phyloP scores from a whole-genome alignment of 2,329 filamentous ascomycete species.

The Rutstroemia sp. region DNA sequence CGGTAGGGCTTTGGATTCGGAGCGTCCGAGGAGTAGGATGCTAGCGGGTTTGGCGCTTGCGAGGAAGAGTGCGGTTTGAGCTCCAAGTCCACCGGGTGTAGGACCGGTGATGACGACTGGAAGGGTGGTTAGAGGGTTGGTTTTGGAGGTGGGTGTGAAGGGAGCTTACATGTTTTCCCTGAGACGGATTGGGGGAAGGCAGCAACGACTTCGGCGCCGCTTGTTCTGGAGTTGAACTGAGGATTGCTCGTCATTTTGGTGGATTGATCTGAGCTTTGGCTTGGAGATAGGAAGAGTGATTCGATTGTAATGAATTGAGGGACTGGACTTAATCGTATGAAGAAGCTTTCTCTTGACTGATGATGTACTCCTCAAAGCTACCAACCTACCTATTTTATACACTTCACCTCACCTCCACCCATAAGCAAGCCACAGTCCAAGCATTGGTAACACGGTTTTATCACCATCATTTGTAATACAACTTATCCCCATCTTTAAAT shows the following conservation, averaged over 20 bases:
- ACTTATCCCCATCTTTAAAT: neutral
- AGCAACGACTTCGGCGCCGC: conserved; percentile 12
- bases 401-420: neutral
- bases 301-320: neutral
- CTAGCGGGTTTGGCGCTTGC: conserved; percentile 15
- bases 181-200: conserved; percentile 10
- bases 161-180: conserved; percentile 11
- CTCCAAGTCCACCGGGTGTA: conserved; percentile 7
- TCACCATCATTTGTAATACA: neutral
- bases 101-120: conserved; percentile 16
- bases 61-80: conserved; percentile 9
- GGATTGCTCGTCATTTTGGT: neutral
- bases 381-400: neutral
- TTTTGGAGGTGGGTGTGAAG: neutral
- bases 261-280: neutral
- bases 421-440: neutral
- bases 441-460: neutral
- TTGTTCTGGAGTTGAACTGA: neutral
- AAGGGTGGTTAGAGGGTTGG: neutral
- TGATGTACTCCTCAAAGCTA: too few relatives aligned
- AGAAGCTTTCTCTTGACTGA: neutral
- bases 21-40: conserved; percentile 12
- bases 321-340: neutral
- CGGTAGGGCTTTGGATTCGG: neutral
- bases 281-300: neutral